phyloP scores from a whole-genome alignment of 2,329 filamentous ascomycete genomes.

The Venturia effusa region DNA sequence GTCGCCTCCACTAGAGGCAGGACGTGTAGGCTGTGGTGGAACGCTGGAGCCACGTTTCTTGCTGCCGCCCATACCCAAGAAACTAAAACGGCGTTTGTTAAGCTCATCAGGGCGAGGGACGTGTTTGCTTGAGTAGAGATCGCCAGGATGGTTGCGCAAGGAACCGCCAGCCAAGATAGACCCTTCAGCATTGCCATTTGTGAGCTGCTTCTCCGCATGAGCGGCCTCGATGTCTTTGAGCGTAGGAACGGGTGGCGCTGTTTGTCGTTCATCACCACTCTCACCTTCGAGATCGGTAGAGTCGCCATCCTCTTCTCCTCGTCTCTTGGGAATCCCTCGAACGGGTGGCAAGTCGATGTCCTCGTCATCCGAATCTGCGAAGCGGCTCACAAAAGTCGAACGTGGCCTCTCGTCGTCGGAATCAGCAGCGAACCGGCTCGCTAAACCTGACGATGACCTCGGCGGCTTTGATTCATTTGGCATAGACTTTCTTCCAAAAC shows the following conservation, averaged over 20 bases:
- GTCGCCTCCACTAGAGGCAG: conserved; percentile 14
- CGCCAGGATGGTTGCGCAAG: conserved; percentile 22
- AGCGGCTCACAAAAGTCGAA: conserved; percentile 34
- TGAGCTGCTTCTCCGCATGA: conserved; percentile 17
- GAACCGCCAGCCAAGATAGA: conserved; percentile 25
- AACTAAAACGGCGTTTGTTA: conserved; percentile 27
- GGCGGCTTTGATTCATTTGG: conserved; percentile 24
- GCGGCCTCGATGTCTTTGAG: conserved; percentile 31
- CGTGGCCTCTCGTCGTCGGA: conserved; percentile 43
- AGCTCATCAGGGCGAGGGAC: conserved; percentile 21
- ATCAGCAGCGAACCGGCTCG: conserved; percentile 48
- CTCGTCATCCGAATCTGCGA: conserved; percentile 38
- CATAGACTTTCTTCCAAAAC: conserved; percentile 59
- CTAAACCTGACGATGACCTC: conserved; percentile 21
- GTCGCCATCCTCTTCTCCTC: conserved; percentile 43
- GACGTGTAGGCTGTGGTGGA: conserved; percentile 18
- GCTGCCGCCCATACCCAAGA: conserved; percentile 50
- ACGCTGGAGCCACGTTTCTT: conserved; percentile 31
- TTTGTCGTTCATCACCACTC: conserved; percentile 23
- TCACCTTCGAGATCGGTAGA: conserved; percentile 38
- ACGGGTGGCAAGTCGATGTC: conserved; percentile 46
- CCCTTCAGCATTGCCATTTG: conserved; percentile 20
- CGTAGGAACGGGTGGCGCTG: conserved; percentile 27
- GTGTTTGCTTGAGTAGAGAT: conserved; percentile 3
- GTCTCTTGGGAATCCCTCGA: conserved; percentile 47